phyloP scores from a whole-genome alignment of 257 asterid species.

The Penstemon davidsonii region DNA sequence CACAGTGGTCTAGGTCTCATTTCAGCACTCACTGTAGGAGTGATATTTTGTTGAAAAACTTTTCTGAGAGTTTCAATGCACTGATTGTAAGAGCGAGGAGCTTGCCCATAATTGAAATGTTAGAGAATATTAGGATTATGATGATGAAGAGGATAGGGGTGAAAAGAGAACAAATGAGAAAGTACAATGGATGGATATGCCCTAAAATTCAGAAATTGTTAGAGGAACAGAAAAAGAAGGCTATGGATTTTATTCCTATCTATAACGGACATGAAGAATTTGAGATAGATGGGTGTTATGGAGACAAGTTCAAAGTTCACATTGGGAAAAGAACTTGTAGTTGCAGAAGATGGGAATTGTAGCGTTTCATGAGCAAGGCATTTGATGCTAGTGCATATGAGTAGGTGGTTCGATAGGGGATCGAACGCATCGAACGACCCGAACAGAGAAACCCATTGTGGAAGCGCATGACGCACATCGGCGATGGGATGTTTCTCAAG shows the following conservation, averaged over 20 bases:
- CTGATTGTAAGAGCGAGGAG: not conserved
- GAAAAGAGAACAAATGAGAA: not conserved
- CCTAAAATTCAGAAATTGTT: not conserved
- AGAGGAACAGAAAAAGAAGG: not conserved
- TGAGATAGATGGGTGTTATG: not conserved
- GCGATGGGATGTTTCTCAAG: no score
- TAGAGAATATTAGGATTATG: not conserved
- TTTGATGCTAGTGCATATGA: no score
- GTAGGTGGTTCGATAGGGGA: no score
- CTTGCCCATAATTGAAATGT: not conserved
- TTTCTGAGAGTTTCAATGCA: not conserved
- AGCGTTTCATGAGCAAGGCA: no score
- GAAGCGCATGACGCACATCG: no score
- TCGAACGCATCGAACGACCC: no score
- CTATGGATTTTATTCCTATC: not conserved
- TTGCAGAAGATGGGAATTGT: no score
- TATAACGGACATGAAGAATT: not conserved
- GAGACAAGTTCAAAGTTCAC: not conserved
- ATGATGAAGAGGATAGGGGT: not conserved
- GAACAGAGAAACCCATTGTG: no score
- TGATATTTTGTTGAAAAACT: not conserved
- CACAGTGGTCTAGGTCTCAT: not conserved
- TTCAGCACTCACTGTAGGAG: not conserved
- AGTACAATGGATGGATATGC: not conserved
- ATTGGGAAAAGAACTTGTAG: no score